These are phyloP conservation scores for Candida ficus DNA, from an alignment of 805 yeast genomes.

Conservation along the genomic window DNA sequence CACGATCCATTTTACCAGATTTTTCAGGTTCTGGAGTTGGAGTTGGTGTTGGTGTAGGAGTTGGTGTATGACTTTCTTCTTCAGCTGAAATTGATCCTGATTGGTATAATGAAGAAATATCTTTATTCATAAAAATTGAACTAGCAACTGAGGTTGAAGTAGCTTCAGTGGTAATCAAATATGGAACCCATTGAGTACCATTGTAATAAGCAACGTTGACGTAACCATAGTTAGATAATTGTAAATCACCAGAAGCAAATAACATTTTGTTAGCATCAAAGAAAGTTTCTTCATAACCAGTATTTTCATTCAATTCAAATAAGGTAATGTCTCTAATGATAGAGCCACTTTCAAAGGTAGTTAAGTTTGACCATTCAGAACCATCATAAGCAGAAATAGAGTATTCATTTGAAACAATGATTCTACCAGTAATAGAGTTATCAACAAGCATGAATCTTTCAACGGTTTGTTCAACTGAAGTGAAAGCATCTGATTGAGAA, in stretches of 20 bases:
- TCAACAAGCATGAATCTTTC: slow-evolving; percentile 43
- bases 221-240: slow-evolving; percentile 44
- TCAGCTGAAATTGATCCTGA: slow-evolving; percentile 22
- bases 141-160: slow-evolving; percentile 19
- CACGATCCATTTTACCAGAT: slow-evolving; percentile 34
- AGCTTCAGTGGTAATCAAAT: slow-evolving; percentile 37
- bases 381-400: slow-evolving; percentile 39
- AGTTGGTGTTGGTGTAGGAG: slow-evolving; percentile 15
- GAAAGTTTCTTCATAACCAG: slow-evolving; percentile 30
- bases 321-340: slow-evolving; percentile 43
- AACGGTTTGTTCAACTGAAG: slow-evolving; percentile 22
- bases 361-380: slow-evolving; percentile 41
- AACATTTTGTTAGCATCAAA: slow-evolving; percentile 43
- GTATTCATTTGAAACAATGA: slow-evolving; percentile 37
- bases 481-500: slow-evolving; percentile 20
- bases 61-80: slow-evolving; percentile 5
- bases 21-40: slow-evolving; percentile 1
- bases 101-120: slow-evolving; percentile 29
- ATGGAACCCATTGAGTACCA: slow-evolving; percentile 66
- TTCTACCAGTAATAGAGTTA: slow-evolving; percentile 35
- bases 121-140: slow-evolving; percentile 33
- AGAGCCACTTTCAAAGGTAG: slow-evolving; percentile 28
- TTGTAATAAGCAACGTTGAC: slow-evolving; percentile 61
- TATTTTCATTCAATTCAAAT: slow-evolving; percentile 29
- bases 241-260: slow-evolving; percentile 53